Evolutionary conservation across 2,329 filamentous ascomycete species (phyloP), one percentile per base, ranked within the genome.

Genomic region (Penicillium sp.): DNA sequence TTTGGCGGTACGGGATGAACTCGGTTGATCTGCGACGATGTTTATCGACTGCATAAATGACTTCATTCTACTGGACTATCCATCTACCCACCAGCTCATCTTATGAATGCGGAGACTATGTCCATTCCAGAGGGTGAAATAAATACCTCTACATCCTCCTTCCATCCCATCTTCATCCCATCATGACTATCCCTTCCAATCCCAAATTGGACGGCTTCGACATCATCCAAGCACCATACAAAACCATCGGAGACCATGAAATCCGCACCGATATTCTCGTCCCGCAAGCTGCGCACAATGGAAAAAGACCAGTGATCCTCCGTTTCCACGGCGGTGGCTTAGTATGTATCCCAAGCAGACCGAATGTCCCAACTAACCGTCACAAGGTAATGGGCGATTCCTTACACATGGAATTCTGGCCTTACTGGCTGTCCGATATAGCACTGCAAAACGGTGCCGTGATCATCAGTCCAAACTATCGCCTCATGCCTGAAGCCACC

Each of bases 401-500:
- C 3, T 45, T 60, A 6, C 45, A 32, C 25, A 41, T 51, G 16
- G 52, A 54, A 7, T 62, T 59, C 47, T 55, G 52, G 26, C 42
- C 57, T 0, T 37, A 45, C 15, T 65, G 64, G 63, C 52, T 65
- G 6, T 50, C 72, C 6, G 59, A 69, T 6, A 57, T 70, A 26
- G 57, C 65, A 15, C 54, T 59, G 1, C 45, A 54, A 16, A 60
- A 66, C 32, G 51, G 51, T 10, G 69, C 72, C n/a, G 65, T 76
- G 30, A 57, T 70, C 16, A 49, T 76, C 5, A 56, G 64, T 1
- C 67, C 71, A 0, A 69, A 73, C 51, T 72, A 77, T 56, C 71
- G 72, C 6, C 65, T 76, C 3, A 43, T 72, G n/a, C 73, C 73
- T 14, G 72, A 75, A 41, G 59, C 67, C 36, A 68, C 39, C 13